A percentile compares a stretch with the other conserved stretches of the same genome.
Evolutionary conservation across 2,329 filamentous ascomycete genomes (phyloP).

Genomic region (Diaporthe longicolla): DNA sequence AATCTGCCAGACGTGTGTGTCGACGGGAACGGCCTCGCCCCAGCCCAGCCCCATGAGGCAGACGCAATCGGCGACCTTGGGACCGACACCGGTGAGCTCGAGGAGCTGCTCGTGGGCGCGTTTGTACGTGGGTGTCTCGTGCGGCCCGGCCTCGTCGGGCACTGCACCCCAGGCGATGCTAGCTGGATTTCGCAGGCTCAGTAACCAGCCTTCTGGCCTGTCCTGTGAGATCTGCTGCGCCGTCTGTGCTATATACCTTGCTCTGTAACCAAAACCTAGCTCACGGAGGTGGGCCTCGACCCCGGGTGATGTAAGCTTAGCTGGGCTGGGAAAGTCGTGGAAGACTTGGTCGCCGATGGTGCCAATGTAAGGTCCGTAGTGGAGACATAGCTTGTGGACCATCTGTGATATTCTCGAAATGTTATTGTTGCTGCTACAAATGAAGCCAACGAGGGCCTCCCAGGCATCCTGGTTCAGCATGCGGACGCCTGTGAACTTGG

Average conservation of each 20-base stretch:
- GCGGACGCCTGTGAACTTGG: constrained; percentile 89
- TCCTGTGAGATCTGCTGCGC: constrained; percentile 80
- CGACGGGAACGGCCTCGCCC: constrained; percentile 94
- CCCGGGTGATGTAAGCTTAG: constrained; percentile 77
- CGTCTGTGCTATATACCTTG: constrained; percentile 91
- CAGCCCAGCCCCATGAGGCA: constrained; percentile 97
- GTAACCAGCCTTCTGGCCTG: constrained; percentile 81
- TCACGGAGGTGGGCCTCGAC: constrained; percentile 86
- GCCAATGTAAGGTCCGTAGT: constrained; percentile 86
- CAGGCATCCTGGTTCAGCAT: constrained; percentile 96
- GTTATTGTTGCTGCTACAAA: constrained; percentile 99
- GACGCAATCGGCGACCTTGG: constrained; percentile 97
- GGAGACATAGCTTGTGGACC: constrained; percentile 90
- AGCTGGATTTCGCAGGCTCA: constrained; percentile 83
- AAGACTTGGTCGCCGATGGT: constrained; percentile 79
- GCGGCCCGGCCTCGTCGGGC: constrained; percentile 40
- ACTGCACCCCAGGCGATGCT: constrained; percentile 67
- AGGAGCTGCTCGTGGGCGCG: constrained; percentile 86
- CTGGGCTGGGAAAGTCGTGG: constrained; percentile 88
- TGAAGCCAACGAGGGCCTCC: constrained; percentile 94
- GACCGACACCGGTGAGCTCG: constrained; percentile 87
- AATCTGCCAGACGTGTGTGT: constrained; percentile 99
- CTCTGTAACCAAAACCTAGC: constrained; percentile 94
- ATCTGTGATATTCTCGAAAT: constrained; percentile 96
- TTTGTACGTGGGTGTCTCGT: constrained; percentile 72